These are phyloP conservation scores for Neurospora intermedia DNA, from an alignment of 495 filamentous ascomycete genomes.

Conservation along the genomic window DNA sequence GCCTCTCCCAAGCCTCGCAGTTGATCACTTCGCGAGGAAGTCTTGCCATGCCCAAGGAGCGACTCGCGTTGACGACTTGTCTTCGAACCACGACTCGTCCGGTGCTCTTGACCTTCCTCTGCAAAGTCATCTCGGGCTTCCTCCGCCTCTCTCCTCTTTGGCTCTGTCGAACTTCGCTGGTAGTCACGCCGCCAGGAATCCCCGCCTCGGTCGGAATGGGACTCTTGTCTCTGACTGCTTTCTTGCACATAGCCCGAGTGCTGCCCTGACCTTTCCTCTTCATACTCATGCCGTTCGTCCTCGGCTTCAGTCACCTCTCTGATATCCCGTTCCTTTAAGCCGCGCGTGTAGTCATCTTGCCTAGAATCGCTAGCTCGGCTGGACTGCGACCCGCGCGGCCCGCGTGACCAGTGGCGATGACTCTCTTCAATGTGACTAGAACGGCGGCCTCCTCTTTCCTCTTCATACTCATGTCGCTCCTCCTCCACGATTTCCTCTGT, in stretches of 20 bases:
- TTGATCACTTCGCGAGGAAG: not conserved
- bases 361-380: not conserved
- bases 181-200: not conserved
- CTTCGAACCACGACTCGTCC: not conserved
- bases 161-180: not conserved
- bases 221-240: not conserved
- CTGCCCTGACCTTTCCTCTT: not conserved
- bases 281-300: slow-evolving; percentile 5
- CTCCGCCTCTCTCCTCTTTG: not conserved
- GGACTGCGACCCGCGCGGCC: not conserved
- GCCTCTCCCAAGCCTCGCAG: not conserved
- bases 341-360: not conserved
- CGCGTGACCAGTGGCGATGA: not conserved
- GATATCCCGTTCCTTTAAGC: not conserved
- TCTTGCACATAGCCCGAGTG: not conserved
- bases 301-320: slow-evolving; percentile 7
- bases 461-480: not conserved
- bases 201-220: not conserved
- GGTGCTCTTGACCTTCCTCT: not conserved
- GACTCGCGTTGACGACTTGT: not conserved
- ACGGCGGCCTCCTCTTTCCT: not conserved
- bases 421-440: not conserved
- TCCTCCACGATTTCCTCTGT: not conserved
- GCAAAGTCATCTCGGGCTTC: not conserved
- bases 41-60: not conserved